Evolutionary conservation across 2,329 filamentous ascomycete genomes (phyloP).

Genomic region (Neofusicoccum parvum): DNA sequence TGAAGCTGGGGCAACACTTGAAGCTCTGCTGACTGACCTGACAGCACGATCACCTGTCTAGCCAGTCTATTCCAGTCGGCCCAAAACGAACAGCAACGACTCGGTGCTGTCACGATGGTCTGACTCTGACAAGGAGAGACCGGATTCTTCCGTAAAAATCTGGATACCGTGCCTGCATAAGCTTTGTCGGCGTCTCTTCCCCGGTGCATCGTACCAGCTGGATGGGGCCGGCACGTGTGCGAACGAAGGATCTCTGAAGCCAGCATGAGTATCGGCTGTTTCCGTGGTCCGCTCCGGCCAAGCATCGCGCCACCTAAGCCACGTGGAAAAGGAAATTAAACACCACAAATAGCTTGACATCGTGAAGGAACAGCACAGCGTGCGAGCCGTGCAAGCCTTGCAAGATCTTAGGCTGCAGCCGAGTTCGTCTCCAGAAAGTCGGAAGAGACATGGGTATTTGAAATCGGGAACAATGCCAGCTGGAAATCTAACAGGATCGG

Average conservation of each 20-base stretch:
- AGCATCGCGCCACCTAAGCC: not conserved
- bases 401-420: not conserved
- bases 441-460: not conserved
- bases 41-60: too few species aligned
- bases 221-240: not conserved
- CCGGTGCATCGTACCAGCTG: not conserved
- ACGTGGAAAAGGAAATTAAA: not conserved
- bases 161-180: not conserved
- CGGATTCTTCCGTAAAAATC: not conserved
- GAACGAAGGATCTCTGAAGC: not conserved
- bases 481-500: too few species aligned
- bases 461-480: not conserved
- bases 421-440: not conserved
- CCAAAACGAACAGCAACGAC: too few species aligned
- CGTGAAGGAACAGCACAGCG: not conserved
- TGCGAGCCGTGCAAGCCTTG: not conserved
- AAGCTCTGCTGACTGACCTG: too few species aligned
- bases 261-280: not conserved
- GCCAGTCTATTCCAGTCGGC: too few species aligned
- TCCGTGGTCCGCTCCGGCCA: not conserved
- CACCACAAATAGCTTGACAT: too few species aligned
- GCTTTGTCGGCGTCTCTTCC: not conserved
- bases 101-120: too few species aligned
- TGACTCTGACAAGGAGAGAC: too few species aligned
- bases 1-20: too few species aligned